Conservation (phyloP, 139 green algal species). For the Edaphochlamys debaryana region DNA sequence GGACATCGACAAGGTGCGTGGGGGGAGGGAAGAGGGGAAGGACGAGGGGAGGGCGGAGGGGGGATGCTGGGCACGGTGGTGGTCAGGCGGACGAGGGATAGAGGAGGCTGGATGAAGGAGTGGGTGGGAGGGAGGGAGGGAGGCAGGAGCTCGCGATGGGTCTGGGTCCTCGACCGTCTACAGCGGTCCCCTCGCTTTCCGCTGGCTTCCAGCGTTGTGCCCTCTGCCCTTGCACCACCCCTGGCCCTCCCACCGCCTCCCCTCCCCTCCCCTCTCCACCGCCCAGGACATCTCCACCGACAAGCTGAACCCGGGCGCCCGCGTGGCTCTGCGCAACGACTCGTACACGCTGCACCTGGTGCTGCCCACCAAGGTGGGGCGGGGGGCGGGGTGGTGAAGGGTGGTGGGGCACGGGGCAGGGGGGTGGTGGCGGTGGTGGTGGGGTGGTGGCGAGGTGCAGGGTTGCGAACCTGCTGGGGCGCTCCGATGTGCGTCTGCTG, state of each 20-base stretch:
- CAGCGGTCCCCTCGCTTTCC: too few species aligned
- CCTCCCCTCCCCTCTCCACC: not conserved
- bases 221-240: too few species aligned
- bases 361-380: slow-evolving; percentile 95
- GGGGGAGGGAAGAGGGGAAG: not conserved
- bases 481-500: too few species aligned
- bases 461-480: too few species aligned
- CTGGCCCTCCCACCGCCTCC: not conserved
- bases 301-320: slow-evolving; percentile 58
- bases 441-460: too few species aligned
- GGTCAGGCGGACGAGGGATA: too few species aligned
- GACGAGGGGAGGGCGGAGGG: not conserved
- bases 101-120: not conserved
- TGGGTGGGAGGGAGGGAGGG: not conserved
- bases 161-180: too few species aligned
- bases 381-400: too few species aligned
- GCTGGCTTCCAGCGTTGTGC: too few species aligned
- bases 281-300: slow-evolving; percentile 37
- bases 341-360: slow-evolving; percentile 96
- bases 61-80: not conserved
- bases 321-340: slow-evolving; percentile 97
- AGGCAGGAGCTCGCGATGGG: too few species aligned
- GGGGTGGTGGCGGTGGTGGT: too few species aligned
- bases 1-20: slow-evolving; percentile 89
- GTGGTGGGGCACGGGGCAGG: too few species aligned